phyloP scores from a whole-genome alignment of 2,329 filamentous ascomycete genomes.

The Fusarium fujikuroi region DNA sequence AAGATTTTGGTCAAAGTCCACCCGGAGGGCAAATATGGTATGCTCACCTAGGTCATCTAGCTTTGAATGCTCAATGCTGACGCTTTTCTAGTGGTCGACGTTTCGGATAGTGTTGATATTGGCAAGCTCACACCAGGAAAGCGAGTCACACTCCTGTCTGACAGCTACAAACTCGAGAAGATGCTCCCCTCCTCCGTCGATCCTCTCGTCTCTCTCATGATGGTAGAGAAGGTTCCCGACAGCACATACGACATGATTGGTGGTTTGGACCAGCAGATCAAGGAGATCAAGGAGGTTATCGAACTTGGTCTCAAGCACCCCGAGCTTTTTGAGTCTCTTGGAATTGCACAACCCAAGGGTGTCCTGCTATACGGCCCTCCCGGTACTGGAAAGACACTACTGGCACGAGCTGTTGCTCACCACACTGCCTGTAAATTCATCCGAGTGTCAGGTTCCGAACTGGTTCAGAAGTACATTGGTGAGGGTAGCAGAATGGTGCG shows the following conservation, averaged over 20 bases:
- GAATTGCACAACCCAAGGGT: constrained; percentile 97
- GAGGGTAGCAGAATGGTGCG: constrained; percentile 98
- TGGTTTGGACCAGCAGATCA: constrained; percentile 98
- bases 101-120: constrained; percentile 93
- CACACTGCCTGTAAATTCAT: constrained; percentile 99
- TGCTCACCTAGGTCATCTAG: constrained; percentile 43
- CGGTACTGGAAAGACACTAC: constrained; percentile 94
- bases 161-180: constrained; percentile 99
- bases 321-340: constrained; percentile 98
- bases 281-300: constrained; percentile 99
- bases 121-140: constrained; percentile 96
- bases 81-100: constrained; percentile 80
- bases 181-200: constrained; percentile 98
- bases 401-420: constrained; percentile 95
- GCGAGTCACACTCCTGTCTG: constrained; percentile 94
- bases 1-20: constrained; percentile 99
- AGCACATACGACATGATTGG: constrained; percentile 99
- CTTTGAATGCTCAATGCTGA: not conserved
- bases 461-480: constrained; percentile 99
- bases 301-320: constrained; percentile 98
- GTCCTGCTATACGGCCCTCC: constrained; percentile 96
- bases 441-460: constrained; percentile 91
- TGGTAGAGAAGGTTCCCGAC: constrained; percentile 99
- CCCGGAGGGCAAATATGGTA: constrained; percentile 99
- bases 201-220: constrained; percentile 98